Conservation (phyloP, 2,329 filamentous ascomycete genomes). For the Beauveria rudraprayagi region DNA sequence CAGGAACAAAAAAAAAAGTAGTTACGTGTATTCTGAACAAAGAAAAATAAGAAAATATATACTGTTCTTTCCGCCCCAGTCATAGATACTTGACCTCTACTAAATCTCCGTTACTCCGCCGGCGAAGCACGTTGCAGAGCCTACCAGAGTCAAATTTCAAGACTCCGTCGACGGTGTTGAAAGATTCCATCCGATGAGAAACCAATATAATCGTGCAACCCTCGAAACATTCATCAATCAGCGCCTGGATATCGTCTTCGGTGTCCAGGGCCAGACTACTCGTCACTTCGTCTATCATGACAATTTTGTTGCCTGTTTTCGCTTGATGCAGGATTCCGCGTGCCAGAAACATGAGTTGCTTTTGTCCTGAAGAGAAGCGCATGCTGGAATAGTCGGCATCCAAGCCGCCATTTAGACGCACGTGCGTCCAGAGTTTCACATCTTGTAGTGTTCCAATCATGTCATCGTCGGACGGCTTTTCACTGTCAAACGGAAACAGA, state of each 20-base stretch:
- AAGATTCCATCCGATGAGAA: background rate
- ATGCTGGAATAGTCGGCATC: background rate
- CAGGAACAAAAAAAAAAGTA: too few species aligned
- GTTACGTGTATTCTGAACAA: too few species aligned
- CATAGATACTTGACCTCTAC: background rate
- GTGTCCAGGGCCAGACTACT: background rate
- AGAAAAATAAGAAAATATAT: too few species aligned
- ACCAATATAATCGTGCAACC: background rate
- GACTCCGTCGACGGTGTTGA: background rate
- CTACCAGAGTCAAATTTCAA: background rate
- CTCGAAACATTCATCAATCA: background rate
- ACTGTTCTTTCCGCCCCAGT: too few species aligned
- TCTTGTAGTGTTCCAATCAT: background rate
- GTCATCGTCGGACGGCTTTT: background rate
- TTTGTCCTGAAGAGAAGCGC: background rate
- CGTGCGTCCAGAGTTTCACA: conserved; percentile 15
- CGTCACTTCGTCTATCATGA: conserved; percentile 3
- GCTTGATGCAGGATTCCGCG: background rate
- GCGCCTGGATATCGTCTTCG: background rate
- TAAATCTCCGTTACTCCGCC: background rate
- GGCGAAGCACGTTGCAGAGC: background rate
- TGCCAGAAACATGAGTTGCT: conserved; percentile 4
- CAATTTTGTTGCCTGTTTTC: background rate
- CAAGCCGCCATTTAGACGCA: conserved; percentile 29
- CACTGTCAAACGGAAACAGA: conserved; percentile 1